Conservation (phyloP, 2,329 filamentous ascomycete species). For the Aspergillus quadrilineatus region DNA sequence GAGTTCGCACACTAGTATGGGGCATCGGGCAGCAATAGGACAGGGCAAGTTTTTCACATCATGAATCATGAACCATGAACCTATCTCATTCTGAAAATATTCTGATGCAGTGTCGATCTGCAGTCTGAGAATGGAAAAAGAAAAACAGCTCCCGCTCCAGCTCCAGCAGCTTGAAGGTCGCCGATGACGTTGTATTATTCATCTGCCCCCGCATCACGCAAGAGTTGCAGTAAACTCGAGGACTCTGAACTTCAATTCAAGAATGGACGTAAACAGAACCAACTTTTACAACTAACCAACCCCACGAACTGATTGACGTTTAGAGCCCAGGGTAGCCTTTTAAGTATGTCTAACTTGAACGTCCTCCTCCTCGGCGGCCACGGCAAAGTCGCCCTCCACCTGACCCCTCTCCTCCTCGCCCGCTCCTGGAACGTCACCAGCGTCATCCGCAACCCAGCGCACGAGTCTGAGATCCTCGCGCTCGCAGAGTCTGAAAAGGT, state of each 20-base stretch:
- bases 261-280: not conserved
- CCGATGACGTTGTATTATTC: slow-evolving; percentile 7
- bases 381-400: slow-evolving; percentile 71
- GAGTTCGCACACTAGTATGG: not conserved
- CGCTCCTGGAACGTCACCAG: slow-evolving; percentile 76
- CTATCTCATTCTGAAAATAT: not conserved
- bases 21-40: not conserved
- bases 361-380: slow-evolving; percentile 78
- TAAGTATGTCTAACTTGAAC: slow-evolving; percentile 27
- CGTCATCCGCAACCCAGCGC: slow-evolving; percentile 71
- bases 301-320: not conserved
- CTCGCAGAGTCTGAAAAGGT: slow-evolving; percentile 56
- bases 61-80: not conserved
- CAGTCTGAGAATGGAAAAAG: not conserved
- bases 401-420: slow-evolving; percentile 73
- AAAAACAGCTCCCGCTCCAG: not conserved
- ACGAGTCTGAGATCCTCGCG: slow-evolving; percentile 62
- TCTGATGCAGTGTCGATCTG: not conserved
- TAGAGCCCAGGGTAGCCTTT: not conserved
- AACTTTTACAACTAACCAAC: not conserved
- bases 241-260: not conserved
- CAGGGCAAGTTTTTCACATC: not conserved
- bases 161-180: not conserved
- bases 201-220: slow-evolving; percentile 8
- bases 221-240: not conserved